Conservation (phyloP, 83 land plant genomes). For the Picea abies region DNA sequence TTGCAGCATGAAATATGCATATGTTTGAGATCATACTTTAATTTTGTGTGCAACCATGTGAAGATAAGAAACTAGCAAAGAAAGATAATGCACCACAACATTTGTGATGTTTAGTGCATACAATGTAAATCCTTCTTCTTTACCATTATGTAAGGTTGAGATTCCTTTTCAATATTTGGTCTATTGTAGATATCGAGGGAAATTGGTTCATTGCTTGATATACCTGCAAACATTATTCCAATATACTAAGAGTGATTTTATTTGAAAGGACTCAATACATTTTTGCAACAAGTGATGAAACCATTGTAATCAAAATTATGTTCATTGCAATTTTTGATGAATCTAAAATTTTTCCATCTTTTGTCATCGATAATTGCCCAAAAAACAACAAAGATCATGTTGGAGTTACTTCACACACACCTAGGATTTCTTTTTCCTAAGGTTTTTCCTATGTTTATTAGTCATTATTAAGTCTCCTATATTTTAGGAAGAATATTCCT, state of each 20-base stretch:
- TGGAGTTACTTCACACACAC: too few relatives aligned
- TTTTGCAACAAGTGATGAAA: too few relatives aligned
- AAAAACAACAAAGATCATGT: too few relatives aligned
- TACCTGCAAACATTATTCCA: background rate
- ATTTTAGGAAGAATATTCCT: too few relatives aligned
- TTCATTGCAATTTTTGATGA: too few relatives aligned
- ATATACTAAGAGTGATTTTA: background rate
- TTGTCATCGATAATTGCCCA: too few relatives aligned
- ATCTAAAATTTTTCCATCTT: too few relatives aligned
- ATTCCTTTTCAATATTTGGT: background rate
- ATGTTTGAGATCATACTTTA: background rate
- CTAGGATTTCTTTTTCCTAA: too few relatives aligned
- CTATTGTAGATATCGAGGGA: background rate
- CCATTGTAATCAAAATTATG: too few relatives aligned
- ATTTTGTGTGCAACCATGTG: constrained; percentile 1
- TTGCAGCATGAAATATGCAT: background rate
- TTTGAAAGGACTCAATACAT: too few relatives aligned
- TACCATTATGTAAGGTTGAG: background rate
- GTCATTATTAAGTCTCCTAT: too few relatives aligned
- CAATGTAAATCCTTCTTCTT: background rate
- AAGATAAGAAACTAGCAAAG: background rate
- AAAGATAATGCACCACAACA: background rate
- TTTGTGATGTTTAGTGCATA: background rate
- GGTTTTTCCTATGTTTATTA: too few relatives aligned
- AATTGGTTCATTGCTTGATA: background rate